A percentile compares a stretch with the other conserved stretches of the same genome.
phyloP scores from a whole-genome alignment of 73 alveolate genomes.

The Blepharisma japonicum region DNA sequence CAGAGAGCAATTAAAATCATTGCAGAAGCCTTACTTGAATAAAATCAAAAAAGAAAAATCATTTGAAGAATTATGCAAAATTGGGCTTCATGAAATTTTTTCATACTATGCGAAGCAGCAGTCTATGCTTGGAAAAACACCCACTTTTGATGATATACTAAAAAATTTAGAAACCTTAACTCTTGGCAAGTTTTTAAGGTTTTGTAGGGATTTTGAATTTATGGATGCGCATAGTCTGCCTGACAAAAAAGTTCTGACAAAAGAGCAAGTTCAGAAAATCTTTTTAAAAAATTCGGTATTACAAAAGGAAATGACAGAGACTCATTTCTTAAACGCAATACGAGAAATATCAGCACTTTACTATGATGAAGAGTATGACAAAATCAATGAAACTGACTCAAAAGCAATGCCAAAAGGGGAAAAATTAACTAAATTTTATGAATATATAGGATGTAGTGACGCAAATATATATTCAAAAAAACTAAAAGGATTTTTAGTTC shows the following conservation, averaged over 20 bases:
- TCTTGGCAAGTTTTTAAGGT: background rate
- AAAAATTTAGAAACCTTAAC: conserved; percentile 12
- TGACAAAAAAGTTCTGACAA: background rate
- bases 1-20: too few relatives aligned
- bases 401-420: background rate
- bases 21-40: background rate
- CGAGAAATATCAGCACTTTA: background rate
- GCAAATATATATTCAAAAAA: background rate
- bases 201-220: conserved; percentile 2
- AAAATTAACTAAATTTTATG: conserved; percentile 2
- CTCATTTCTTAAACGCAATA: background rate
- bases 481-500: background rate
- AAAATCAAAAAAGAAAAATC: background rate
- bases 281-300: background rate
- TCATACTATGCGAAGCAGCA: background rate
- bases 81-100: background rate
- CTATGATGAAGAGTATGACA: conserved; percentile 10
- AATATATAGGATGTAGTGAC: background rate
- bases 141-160: conserved; percentile 8
- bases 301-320: background rate
- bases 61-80: background rate
- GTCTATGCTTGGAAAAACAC: conserved; percentile 15
- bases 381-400: background rate
- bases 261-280: conserved; percentile 3
- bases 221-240: background rate